Percentiles rank a stretch among this genome's conserved stretches.
Evolutionary conservation across 768 basidiomycete genomes (phyloP).

Genomic region (Macrolepiota fuliginosa): DNA sequence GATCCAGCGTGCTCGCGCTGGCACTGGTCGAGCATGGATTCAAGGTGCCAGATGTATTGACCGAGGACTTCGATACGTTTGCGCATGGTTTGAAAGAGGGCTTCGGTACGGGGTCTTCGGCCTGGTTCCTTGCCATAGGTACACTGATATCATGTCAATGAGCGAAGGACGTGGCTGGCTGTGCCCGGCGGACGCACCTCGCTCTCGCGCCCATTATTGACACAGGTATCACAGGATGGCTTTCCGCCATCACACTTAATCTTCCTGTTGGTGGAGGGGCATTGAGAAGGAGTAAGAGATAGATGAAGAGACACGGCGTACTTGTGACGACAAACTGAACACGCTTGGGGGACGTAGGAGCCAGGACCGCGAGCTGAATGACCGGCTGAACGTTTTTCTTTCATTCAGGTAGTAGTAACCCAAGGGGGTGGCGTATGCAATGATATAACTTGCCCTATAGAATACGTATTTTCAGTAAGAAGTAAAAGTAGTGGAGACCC

Average conservation of each 20-base stretch:
- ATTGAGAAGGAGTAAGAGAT: constrained; percentile 1
- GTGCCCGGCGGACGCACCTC: constrained; percentile 29
- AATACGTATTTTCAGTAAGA: neutral
- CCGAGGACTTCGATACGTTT: constrained; percentile 37
- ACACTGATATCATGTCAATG: constrained; percentile 27
- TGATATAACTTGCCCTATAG: neutral
- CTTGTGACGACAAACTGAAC: constrained; percentile 37
- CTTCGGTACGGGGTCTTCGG: constrained; percentile 42
- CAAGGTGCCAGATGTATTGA: constrained; percentile 38
- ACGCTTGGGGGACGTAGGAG: constrained; percentile 35
- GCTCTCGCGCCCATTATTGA: constrained; percentile 31
- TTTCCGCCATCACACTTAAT: constrained; percentile 45
- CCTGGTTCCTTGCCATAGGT: constrained; percentile 40
- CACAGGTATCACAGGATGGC: constrained; percentile 42
- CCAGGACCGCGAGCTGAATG: constrained; percentile 30
- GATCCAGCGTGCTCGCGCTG: constrained; percentile 33
- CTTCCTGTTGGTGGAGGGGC: constrained; percentile 29
- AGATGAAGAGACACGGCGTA: constrained; percentile 19
- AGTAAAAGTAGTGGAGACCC: neutral
- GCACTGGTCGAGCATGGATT: constrained; percentile 41
- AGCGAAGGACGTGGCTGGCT: neutral
- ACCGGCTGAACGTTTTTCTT: constrained; percentile 4
- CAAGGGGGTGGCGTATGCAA: neutral
- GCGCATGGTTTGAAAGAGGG: constrained; percentile 43
- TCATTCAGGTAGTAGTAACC: constrained; percentile 1